Evolutionary conservation across 106 monocot genomes (phyloP), one percentile per base, ranked within the genome.

Genomic region (Acorus gramineus): DNA sequence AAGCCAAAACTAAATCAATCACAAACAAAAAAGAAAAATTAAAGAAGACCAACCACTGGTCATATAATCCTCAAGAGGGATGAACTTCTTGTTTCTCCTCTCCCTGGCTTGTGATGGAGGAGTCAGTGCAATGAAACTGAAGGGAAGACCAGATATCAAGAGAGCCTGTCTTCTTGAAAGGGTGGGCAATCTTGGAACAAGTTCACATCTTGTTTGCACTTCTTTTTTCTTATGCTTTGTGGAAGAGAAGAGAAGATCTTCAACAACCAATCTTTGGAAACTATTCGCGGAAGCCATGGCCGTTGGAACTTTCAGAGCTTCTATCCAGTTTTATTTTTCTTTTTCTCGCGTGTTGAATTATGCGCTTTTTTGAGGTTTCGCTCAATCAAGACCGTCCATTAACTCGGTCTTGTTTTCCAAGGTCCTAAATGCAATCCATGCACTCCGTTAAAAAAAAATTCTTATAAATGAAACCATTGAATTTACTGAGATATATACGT

Each of bases 1-100:
- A 11, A 46, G 6, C 61, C 45, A 28, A 7, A 46, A 49, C 6
- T 13, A 44, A 61, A 63, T 46, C 14, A 28, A 14, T 9, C 50
- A 72, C 50, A n/a, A 62, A n/a, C 62, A 45, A 28, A 54, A 7
- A 66, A 28, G 14, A 42, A 44, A 7, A n/a, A 14, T n/a, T 44
- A 56, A 14, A 46, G 47, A 44, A 47, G 59, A 84, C 91, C 74
- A 7, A 91, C 91, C 54, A 63, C 60, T 64, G 44, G 89, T 86
- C 10, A 28, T 66, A 68, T 86, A 94, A 14, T 90, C 84, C 60
- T 94, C 84, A 3, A 68, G 71, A 49, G 89, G 65, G 66, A 94
- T 90, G 68, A 51, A 55, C 64, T 79, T 90, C 70, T 74, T 77
- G 63, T 28, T 56, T 52, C 89, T 84, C 61, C 93, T 77, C 70